Base-by-base conservation (phyloP, 83 land plant species). In the Diphasiastrum complanatum region DNA sequence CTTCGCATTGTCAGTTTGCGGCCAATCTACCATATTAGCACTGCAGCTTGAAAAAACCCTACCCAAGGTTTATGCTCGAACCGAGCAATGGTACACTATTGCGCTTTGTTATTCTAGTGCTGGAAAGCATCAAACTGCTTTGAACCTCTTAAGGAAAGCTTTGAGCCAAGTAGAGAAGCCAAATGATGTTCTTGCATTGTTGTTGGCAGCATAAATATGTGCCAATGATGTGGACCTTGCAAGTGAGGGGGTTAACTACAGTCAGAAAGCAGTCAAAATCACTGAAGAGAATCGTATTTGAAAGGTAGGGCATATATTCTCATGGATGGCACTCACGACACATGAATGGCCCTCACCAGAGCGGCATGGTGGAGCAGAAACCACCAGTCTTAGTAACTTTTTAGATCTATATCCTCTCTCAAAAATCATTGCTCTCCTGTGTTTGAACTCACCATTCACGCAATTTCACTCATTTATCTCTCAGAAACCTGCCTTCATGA, bases 51-150 rank as follows among this genome's bases (percentile, higher is more conserved):
- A 93, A 52, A 86, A 78, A 45, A 53, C 89, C 31, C 72, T 86
- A 58, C 99, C 99, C 46, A 86, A 86, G 26, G 64, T 72, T 14
- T 22, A 78, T 1, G 45, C 71, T 26, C 70, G 92, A 45, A 61
- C 78, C 33, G 92, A 89, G 14, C 64, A 65, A 28, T 82, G 85
- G 75, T 76, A 85, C 43, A 78, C 70, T 30, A 66, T 93, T 48
- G 92, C 89, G 32, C 88, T 93, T 12, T 93, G 99, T 72, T 89
- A 83, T 55, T 64, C 78, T 63, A 86, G 84, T 28, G 83, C 68
- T 10, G 83, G 84, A 29, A 79, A 89, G 5, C 66, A 61, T 32
- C 38, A 67, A 33, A 61, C 53, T 51, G 86, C 99, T 27, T 52
- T 89, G 58, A 72, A 82, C 50, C 75, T 89, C 1, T 36, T 85